Evolutionary conservation across 2,329 filamentous ascomycete species (phyloP), one percentile per base, ranked within the genome.

Genomic region (Helminthosporium solani): DNA sequence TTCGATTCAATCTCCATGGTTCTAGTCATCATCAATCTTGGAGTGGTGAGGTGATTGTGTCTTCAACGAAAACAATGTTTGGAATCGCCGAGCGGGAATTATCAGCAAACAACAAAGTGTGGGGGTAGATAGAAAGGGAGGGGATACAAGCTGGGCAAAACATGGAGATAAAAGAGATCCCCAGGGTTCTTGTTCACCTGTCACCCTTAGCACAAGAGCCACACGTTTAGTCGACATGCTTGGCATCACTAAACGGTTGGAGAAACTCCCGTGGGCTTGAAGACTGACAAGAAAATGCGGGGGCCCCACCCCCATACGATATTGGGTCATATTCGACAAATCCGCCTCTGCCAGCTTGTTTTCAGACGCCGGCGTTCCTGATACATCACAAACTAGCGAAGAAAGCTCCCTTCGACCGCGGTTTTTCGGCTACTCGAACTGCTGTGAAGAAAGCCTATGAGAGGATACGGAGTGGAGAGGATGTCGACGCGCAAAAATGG

Each of bases 221-320:
- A 45, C 44, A 30, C 42, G 23, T 42, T 48, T 59, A 52, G 52
- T 37, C 47, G 42, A 19, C 42, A 50, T 42, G 37, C 46, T 53
- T 49, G 42, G 43, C 42, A 33, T 35, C 38, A 44, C 55, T 60
- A 56, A 43, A 6, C 35, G 43, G 33, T 46, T 54, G 49, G 53
- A 47, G 46, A 57, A 36, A 42, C 9, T 12, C 28, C 5, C 14
- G 9, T 12, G 6, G 28, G 9, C 14, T 31, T 31, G 23, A 44
- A 52, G 33, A 14, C 28, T 5, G 23, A 51, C 35, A 37, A 49
- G 34, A 47, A 37, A 55, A 45, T 51, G 57, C 56, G 61, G 61
- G 59, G 60, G 59, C 60, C n/a, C 61, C 63, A 59, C 57, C 53
- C 54, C 56, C 51, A 43, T 48, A 57, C 46, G 46, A 42, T 47